Base-by-base conservation (phyloP, 2,329 filamentous ascomycete genomes). In the Fusarium palustre region DNA sequence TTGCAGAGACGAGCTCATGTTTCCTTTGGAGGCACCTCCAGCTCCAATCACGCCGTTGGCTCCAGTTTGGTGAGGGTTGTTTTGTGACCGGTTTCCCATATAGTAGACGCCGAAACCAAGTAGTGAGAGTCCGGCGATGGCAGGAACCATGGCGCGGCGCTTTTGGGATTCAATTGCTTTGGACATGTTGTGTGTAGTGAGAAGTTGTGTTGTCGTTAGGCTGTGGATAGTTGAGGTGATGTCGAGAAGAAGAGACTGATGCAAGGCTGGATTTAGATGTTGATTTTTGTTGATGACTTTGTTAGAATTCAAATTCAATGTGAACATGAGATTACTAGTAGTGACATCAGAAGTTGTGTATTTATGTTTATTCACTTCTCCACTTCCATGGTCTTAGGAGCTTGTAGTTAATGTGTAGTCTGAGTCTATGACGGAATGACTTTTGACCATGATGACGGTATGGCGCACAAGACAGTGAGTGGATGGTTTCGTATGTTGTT, bases 351-450 rank as follows among this genome's bases (percentile, higher is more conserved):
- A 28, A 12, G 1, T 31, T 31, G 43, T 46, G n/a, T 31, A 46
- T 31, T 46, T 50, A 22, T 39, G 34, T 50, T 28, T 13, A 28
- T 18, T 39, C 28, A 22, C 11, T n/a, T 28, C 48, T 24, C 13
- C 25, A 12, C 34, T 50, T 39, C 18, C 18, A n/a, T 50, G 18
- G 33, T 15, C 12, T 1, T 13, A 12, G 16, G 10, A 30, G 20
- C 6, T 18, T 39, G n/a, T 50, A 38, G 34, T 50, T 41, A 8
- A 50, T 38, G n/a, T 36, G 28, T 50, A 41, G 24, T 30, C 18
- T 20, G n/a, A 50, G 48, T 50, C 48, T 50, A 50, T 50, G 48
- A 50, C 48, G 48, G 48, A 50, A 50, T 50, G 48, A 50, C 48
- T 50, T 25, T 30, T 25, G 18, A 20, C 12, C 13, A 41, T 50